Conservation (phyloP, 169 alveolate genomes). For the Plasmodium gaboni region DNA sequence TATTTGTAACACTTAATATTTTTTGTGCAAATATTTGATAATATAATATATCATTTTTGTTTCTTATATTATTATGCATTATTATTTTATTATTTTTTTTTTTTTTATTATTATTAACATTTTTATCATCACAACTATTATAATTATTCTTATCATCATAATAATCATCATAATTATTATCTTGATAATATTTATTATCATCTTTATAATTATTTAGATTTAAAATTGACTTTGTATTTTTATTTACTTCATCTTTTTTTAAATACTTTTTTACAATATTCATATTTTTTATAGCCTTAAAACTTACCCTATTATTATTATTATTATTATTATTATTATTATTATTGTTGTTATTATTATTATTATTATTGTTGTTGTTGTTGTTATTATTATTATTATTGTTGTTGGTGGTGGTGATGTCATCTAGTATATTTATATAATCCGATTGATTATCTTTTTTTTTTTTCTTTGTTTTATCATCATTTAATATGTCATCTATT, state of each 20-base stretch:
- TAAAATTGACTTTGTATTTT: too few relatives aligned
- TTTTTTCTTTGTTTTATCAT: background rate
- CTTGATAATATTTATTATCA: background rate
- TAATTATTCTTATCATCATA: too few relatives aligned
- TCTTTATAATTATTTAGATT: too few relatives aligned
- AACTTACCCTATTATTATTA: too few relatives aligned
- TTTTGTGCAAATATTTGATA: slow-evolving; percentile 23
- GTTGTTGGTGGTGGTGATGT: too few relatives aligned
- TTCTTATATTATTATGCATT: background rate
- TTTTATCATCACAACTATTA: background rate
- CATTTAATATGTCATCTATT: background rate
- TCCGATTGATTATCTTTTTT: background rate
- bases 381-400: background rate
- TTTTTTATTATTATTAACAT: background rate
- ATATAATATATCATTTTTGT: background rate
- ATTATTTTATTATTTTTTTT: background rate
- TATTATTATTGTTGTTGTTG: too few relatives aligned
- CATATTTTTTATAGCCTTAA: too few relatives aligned
- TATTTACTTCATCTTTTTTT: too few relatives aligned
- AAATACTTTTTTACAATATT: too few relatives aligned
- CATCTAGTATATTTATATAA: background rate
- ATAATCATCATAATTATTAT: too few relatives aligned
- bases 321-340: background rate
- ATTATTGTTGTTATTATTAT: background rate
- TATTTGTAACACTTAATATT: slow-evolving; percentile 37